phyloP scores from a whole-genome alignment of 768 basidiomycete species.

The Panaeolus papilionaceus region DNA sequence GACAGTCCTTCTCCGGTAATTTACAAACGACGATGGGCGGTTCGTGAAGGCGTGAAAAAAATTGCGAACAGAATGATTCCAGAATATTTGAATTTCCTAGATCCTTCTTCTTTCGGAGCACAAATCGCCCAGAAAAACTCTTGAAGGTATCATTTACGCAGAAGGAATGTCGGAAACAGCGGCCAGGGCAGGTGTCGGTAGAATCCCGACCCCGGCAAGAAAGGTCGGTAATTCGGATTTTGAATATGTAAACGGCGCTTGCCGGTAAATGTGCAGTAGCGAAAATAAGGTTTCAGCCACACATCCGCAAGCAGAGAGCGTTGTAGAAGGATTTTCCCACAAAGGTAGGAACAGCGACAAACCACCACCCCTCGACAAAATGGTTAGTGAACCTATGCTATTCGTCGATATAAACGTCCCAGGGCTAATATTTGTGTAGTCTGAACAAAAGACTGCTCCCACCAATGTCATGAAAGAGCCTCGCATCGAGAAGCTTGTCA shows the following conservation, averaged over 20 bases:
- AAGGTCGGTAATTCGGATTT: not conserved
- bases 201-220: not conserved
- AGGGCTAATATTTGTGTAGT: slow-evolving; percentile 46
- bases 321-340: slow-evolving; percentile 35
- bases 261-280: slow-evolving; percentile 39
- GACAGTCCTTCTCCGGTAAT: not conserved
- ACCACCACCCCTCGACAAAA: slow-evolving; percentile 46
- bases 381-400: slow-evolving; percentile 38
- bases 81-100: not conserved
- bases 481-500: slow-evolving; percentile 97
- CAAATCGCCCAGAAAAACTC: not conserved
- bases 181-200: slow-evolving; percentile 3
- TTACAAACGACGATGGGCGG: not conserved
- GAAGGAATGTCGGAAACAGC: not conserved
- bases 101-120: slow-evolving; percentile 9
- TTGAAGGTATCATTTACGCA: not conserved
- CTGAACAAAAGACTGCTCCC: slow-evolving; percentile 88
- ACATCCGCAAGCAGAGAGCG: slow-evolving; percentile 24
- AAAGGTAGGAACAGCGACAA: slow-evolving; percentile 46
- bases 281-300: slow-evolving; percentile 52
- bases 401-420: slow-evolving; percentile 14
- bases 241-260: not conserved
- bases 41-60: slow-evolving; percentile 10
- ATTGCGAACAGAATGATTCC: slow-evolving; percentile 1
- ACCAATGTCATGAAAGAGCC: slow-evolving; percentile 97